Conservation (phyloP, 78 protist species). For the Fonticula alba region DNA sequence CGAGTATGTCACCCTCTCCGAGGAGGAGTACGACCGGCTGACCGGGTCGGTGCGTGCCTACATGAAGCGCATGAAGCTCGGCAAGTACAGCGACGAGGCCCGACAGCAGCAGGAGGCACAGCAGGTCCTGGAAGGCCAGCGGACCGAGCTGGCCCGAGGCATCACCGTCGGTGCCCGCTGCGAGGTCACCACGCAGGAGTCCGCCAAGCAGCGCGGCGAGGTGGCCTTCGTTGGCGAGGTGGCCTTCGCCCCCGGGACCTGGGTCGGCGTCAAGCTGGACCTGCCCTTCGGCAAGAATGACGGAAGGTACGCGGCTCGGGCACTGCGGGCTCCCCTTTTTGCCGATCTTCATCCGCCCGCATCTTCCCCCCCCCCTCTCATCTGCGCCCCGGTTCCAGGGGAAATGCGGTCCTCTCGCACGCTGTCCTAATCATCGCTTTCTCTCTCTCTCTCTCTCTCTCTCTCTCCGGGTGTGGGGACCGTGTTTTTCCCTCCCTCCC, state of each 20-base stretch:
- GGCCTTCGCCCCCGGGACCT: conserved; percentile 11
- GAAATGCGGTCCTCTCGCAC: no score
- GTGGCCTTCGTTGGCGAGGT: conserved; percentile 18
- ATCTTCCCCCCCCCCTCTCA: background rate
- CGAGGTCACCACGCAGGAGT: background rate
- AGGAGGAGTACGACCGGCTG: conserved; percentile 30
- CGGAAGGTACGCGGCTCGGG: conserved; percentile 13
- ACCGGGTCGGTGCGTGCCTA: background rate
- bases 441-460: no score
- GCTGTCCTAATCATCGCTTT: no score
- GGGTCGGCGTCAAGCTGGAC: conserved; percentile 44
- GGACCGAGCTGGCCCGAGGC: background rate
- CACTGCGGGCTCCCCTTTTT: no score
- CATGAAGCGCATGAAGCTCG: conserved; percentile 1
- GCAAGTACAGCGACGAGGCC: background rate
- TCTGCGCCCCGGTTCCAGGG: background rate
- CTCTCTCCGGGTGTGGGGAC: no score
- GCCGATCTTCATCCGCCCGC: background rate
- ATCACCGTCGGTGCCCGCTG: background rate
- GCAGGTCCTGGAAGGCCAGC: background rate
- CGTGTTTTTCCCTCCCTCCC: no score
- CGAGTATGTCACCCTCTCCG: conserved; percentile 37
- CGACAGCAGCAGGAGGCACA: background rate
- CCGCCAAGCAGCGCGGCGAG: conserved; percentile 9
- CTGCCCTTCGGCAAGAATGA: conserved; percentile 46